Base-by-base conservation (phyloP, 1,139 yeast genomes). In the Kurtzmaniella quercitrusa region DNA sequence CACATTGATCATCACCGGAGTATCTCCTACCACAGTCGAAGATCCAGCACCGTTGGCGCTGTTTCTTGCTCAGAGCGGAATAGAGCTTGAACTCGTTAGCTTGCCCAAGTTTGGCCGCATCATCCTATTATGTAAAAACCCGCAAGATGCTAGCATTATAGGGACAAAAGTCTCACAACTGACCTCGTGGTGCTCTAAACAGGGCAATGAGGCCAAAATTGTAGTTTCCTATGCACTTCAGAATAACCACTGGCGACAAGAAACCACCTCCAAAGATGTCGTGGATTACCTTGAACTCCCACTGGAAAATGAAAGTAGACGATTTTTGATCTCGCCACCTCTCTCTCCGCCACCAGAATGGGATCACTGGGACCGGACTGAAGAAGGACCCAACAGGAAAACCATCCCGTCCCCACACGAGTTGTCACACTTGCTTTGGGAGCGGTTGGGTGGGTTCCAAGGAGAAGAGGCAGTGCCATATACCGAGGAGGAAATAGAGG, bases 281-380 rank as follows among this genome's bases (percentile, higher is more conserved):
- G 44, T 56, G 10, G 68, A 66, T 34, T 73, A 62, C 49, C 57
- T 73, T 45, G 76, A 71, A 49, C 55, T 73, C 18, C 78, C 78
- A 2, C 64, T 64, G 54, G 76, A 73, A 41, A 59, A 55, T 15
- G 70, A 68, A 9, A 61, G 67, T 41, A 59, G 65, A 41, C 51
- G 77, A 24, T 73, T 72, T 45, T 66, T 73, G 42, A 73, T 73
- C 23, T 70, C 75, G 21, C 78, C 78, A 1, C 78, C 78, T 5
- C 51, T 66, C n/a, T 70, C 75, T 8, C 78, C 78, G 1, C 76
- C 72, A 1, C 57, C 70, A 0, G 78, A 68, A 42, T 73, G 78
- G 78, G 66, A 71, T 49, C 68, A 70, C 47, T 73, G 73, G 71
- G 66, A 65, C 44, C 66, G 57, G 44, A 66, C 59, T 0, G 78